Percentiles rank a stretch among this genome's conserved stretches.
These are phyloP conservation scores for Exophiala oligosperma DNA, from an alignment of 2,329 filamentous ascomycete genomes.

Conservation along the genomic window DNA sequence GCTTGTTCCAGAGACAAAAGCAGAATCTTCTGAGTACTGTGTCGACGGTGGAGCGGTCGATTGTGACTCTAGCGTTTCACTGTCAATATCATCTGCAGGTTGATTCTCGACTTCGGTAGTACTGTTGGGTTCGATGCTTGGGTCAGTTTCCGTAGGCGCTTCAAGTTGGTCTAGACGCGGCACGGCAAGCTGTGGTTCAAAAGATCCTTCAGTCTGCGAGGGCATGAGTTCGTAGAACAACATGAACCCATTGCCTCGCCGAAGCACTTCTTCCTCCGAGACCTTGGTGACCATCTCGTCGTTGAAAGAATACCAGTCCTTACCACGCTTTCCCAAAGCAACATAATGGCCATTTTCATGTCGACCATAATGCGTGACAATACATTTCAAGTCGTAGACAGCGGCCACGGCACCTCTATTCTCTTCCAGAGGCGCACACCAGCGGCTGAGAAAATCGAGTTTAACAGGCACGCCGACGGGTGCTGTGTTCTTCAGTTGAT, in stretches of 20 bases:
- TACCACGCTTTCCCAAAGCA: constrained; percentile 68
- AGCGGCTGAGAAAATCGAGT: constrained; percentile 69
- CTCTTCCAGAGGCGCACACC: constrained; percentile 52
- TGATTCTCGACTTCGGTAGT: not conserved
- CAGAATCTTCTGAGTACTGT: not conserved
- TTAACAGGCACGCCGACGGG: constrained; percentile 72
- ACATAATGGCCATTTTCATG: constrained; percentile 97
- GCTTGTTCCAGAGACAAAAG: not conserved
- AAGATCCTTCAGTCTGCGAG: not conserved
- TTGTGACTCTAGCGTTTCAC: not conserved
- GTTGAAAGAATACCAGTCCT: constrained; percentile 82
- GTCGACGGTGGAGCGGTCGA: not conserved
- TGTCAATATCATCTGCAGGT: not conserved
- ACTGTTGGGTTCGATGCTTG: not conserved
- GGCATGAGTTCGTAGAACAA: constrained; percentile 78
- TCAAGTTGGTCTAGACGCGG: too few relatives aligned
- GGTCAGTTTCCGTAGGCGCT: not conserved
- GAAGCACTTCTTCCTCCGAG: constrained; percentile 70
- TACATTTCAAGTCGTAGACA: constrained; percentile 76
- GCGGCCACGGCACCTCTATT: constrained; percentile 41
- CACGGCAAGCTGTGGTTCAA: too few relatives aligned
- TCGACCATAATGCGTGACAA: constrained; percentile 83
- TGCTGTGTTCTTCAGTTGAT: constrained; percentile 80
- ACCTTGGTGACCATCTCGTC: constrained; percentile 80
- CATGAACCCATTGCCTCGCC: constrained; percentile 88